Base-by-base conservation (phyloP, 2,329 filamentous ascomycete genomes). In the Hypoxylon sp. region DNA sequence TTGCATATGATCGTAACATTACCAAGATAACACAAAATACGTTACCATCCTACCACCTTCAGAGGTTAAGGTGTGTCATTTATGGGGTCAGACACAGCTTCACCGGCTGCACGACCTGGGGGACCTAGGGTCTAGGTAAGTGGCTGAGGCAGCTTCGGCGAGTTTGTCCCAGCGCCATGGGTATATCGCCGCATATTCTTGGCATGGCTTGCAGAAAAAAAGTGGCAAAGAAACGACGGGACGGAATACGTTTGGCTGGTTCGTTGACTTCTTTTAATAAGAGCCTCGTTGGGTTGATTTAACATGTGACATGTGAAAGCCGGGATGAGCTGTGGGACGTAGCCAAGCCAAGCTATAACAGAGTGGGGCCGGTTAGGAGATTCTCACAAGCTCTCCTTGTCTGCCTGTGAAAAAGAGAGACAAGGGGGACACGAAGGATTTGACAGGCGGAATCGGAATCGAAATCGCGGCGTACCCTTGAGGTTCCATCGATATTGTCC, bases 251-350 rank as follows among this genome's bases (percentile, higher is more conserved):
- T 60, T 57, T 59, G 30, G 30, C 58, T 59, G 43, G 7, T 59
- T 47, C 26, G 47, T 47, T 34, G 37, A 39, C 28, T 13, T 34
- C 43, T 17, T 13, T 26, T 13, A 34, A 43, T 19, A 15, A 50
- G 24, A 63, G 52, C 59, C 37, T 60, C 39, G 20, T 2, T n/a
- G 17, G n/a, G 30, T 46, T n/a, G n/a, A n/a, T 50, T 32, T 65
- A 59, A 66, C 65, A 68, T 68, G 62, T 68, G 65, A 47, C 37
- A 41, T 41, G 37, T 41, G 37, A 68, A 68, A 67, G 58, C 19
- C 28, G 34, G 47, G 28, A 52, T 49, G 26, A 41, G 46, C 10
- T 6, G 24, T 51, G 26, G 28, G 19, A 41, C 48, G 48, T 15
- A 34, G 32, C 32, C 32, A 34, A 34, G 32, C 32, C 19, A 15